Base-by-base conservation (phyloP, 106 monocot species). In the Dendrobium huoshanense region DNA sequence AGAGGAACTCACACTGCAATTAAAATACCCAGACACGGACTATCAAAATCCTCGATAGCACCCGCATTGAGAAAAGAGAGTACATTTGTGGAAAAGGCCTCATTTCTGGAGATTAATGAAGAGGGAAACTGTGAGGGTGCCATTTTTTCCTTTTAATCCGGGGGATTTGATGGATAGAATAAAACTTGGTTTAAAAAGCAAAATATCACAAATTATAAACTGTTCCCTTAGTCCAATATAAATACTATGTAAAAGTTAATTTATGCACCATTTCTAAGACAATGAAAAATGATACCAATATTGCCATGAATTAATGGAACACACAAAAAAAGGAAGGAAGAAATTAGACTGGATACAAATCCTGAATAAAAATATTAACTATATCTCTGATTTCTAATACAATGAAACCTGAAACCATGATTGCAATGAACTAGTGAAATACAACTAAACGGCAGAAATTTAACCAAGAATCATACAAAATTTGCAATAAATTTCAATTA, bases 401-500 rank as follows among this genome's bases (percentile, higher is more conserved):
- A 65, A 22, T 24, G 8, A 24, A 64, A 22, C 4, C 22, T 22
- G 24, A n/a, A 64, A 64, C 24, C 6, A 24, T 24, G 1, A 25
- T 64, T 64, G 22, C 6, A n/a, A 64, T 25, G 24, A 65, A 25
- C 64, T 65, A 25, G 64, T 65, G 40, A 37, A 72, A 37, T 16
- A 16, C 24, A 37, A 37, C 40, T 2, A 51, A 40, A 72, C 16
- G 15, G 40, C 4, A 72, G 72, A 40, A 40, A 72, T 72, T 37
- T 15, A 13, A 65, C 64, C 7, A 7, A 72, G 72, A 72, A 16
- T 13, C 2, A 72, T 72, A 33, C 13, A 29, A 72, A 72, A 27
- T 13, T 51, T 51, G 51, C 51, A 51, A 45, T 51, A 51, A 70
- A 37, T 19, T 74, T 20, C 74, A 43, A 74, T 17, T 88, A 94